Evolutionary conservation across 345 rosid genomes (phyloP).

Genomic region (Lumnitzera racemosa): DNA sequence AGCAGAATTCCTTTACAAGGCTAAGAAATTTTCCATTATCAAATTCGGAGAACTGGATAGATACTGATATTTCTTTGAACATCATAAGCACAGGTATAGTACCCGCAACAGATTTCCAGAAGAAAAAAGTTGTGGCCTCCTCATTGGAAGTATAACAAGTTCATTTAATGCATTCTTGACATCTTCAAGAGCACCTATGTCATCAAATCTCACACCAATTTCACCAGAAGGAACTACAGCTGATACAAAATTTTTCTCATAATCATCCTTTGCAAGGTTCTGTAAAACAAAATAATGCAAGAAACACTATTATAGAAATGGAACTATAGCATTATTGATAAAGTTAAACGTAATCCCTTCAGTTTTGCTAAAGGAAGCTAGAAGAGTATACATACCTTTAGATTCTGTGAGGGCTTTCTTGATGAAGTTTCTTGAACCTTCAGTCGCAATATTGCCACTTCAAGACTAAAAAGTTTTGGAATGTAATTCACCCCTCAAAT

Average conservation of each 20-base stretch:
- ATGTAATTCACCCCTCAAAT: no score
- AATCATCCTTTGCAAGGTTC: constrained; percentile 89
- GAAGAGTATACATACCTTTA: constrained; percentile 50
- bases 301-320: constrained; percentile 5
- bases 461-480: constrained; percentile 49
- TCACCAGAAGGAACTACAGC: constrained; percentile 94
- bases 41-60: not conserved
- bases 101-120: constrained; percentile 89
- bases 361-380: not conserved
- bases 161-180: constrained; percentile 90
- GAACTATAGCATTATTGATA: not conserved
- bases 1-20: constrained; percentile 98
- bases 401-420: constrained; percentile 61
- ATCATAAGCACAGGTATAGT: constrained; percentile 10
- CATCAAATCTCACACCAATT: constrained; percentile 87
- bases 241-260: constrained; percentile 79
- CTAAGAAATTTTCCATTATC: constrained; percentile 31
- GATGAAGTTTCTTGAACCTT: constrained; percentile 66
- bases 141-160: constrained; percentile 98
- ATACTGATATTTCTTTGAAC: no score
- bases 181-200: constrained; percentile 94
- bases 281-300: constrained; percentile 27
- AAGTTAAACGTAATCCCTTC: not conserved
- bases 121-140: constrained; percentile 90
- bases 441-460: constrained; percentile 67